phyloP scores from a whole-genome alignment of 345 rosid genomes.

The Zanthoxylum bungeanum region DNA sequence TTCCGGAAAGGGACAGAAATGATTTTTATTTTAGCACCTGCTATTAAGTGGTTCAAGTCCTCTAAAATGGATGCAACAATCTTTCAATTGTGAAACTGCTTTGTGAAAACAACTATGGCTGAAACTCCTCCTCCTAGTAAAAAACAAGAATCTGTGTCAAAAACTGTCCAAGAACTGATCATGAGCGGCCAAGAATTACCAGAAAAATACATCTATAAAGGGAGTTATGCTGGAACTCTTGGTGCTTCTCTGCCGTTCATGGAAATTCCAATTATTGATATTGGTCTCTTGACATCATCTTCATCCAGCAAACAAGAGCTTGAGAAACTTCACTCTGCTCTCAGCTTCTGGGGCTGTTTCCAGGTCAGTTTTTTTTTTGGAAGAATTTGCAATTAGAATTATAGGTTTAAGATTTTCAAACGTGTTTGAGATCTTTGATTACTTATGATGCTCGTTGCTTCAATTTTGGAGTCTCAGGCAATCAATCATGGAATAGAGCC shows the following conservation, averaged over 20 bases:
- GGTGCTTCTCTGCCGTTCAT: background rate
- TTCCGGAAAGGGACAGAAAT: no score
- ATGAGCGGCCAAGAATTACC: background rate
- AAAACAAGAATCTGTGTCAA: background rate
- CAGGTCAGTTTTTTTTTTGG: conserved; percentile 39
- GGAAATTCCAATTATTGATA: background rate
- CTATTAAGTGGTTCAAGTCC: no score
- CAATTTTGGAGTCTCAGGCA: background rate
- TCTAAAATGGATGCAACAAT: no score
- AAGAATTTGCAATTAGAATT: conserved; percentile 22
- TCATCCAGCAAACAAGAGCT: conserved; percentile 25
- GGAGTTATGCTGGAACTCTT: background rate
- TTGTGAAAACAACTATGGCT: background rate
- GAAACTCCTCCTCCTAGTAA: background rate
- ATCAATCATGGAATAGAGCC: conserved; percentile 28
- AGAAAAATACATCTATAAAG: background rate
- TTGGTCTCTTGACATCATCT: background rate
- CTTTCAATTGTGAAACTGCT: conserved; percentile 10
- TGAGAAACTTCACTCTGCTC: conserved; percentile 50
- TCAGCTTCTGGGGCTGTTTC: conserved; percentile 67
- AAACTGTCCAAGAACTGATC: background rate
- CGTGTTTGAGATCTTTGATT: background rate
- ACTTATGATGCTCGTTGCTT: background rate
- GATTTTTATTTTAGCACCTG: no score
- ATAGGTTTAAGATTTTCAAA: background rate